Percentiles rank a stretch among this genome's conserved stretches.
phyloP scores from a whole-genome alignment of 345 rosid species.

The Geranium rotundifolium region DNA sequence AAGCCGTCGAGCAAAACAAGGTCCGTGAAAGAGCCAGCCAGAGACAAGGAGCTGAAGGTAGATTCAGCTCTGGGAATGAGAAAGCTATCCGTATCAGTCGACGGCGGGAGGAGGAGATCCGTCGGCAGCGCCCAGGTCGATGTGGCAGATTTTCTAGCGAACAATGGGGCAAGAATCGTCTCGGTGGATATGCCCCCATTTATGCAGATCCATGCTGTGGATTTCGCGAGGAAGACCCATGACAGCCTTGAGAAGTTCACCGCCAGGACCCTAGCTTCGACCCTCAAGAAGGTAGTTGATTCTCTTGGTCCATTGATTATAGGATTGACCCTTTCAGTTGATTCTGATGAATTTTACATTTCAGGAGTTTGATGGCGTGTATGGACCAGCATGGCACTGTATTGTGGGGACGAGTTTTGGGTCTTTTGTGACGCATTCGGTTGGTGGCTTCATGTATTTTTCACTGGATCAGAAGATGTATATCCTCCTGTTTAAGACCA shows the following conservation, averaged over 20 bases:
- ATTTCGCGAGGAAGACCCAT: conserved; percentile 47
- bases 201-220: conserved; percentile 80
- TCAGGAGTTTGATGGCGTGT: conserved; percentile 52
- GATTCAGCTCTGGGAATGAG: conserved; percentile 16
- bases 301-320: not conserved
- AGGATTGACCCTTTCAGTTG: no score
- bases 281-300: conserved; percentile 49
- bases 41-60: conserved; percentile 10
- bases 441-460: conserved; percentile 51
- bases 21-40: conserved; percentile 13
- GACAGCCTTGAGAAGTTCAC: conserved; percentile 69
- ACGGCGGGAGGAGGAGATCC: conserved; percentile 34
- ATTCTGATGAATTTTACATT: not conserved
- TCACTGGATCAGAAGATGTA: conserved; percentile 46
- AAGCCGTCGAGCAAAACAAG: conserved; percentile 7
- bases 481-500: conserved; percentile 48
- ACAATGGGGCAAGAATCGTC: conserved; percentile 48
- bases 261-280: conserved; percentile 49
- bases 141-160: conserved; percentile 42
- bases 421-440: conserved; percentile 52
- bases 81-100: conserved; percentile 23
- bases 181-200: conserved; percentile 72
- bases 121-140: conserved; percentile 37
- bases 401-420: conserved; percentile 58
- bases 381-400: conserved; percentile 64